phyloP scores from a whole-genome alignment of 345 rosid species.

The Hibiscus tridactylites region DNA sequence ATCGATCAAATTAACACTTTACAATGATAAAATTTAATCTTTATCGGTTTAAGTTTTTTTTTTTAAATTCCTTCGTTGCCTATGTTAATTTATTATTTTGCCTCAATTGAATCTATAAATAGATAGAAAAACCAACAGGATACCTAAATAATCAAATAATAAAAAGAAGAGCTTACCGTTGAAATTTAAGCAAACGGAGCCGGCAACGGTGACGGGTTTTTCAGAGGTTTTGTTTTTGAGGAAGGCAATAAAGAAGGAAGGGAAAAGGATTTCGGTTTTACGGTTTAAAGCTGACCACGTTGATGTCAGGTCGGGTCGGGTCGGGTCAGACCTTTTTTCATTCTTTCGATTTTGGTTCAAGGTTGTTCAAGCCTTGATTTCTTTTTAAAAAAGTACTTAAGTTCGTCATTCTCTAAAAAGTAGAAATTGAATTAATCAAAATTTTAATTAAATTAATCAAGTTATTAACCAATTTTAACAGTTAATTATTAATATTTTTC shows the following conservation, averaged over 20 bases:
- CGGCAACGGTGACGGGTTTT: not conserved
- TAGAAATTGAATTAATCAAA: no score
- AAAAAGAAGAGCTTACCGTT: not conserved
- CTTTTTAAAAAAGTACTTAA: no score
- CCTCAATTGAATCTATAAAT: not conserved
- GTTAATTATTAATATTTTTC: no score
- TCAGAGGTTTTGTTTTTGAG: conserved; percentile 2
- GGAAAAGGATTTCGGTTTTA: not conserved
- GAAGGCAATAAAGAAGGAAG: not conserved
- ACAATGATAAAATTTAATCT: not conserved
- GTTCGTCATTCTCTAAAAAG: no score
- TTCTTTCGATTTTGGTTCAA: no score
- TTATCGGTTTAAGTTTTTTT: not conserved
- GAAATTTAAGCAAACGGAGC: not conserved
- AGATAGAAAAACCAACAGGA: not conserved
- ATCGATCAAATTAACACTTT: not conserved
- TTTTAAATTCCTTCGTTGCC: not conserved
- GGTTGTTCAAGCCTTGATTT: no score
- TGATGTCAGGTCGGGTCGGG: no score
- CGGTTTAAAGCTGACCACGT: no score
- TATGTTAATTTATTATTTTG: not conserved
- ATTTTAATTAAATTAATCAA: no score
- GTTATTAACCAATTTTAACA: no score
- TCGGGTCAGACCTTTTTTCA: no score
- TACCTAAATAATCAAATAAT: not conserved